A percentile compares a stretch with the other conserved stretches of the same genome.
These are phyloP conservation scores for Cordia subcordata DNA, from an alignment of 257 asterid species.

Conservation along the genomic window DNA sequence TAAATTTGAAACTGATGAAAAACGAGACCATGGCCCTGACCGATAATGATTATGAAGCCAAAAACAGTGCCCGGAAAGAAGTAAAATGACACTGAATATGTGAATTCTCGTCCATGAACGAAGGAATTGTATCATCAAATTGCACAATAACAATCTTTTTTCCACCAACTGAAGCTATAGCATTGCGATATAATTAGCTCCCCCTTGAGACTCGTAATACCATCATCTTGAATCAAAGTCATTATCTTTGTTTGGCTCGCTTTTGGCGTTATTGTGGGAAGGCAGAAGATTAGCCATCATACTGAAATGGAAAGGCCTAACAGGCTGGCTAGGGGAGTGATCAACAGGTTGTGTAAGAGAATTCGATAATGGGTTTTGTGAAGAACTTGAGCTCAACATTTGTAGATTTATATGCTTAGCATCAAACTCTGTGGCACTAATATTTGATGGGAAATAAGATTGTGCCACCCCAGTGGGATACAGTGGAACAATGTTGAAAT, in stretches of 20 bases:
- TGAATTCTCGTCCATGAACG: too few species aligned
- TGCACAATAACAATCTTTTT: too few species aligned
- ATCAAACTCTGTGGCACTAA: conserved; percentile 24
- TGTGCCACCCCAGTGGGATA: conserved; percentile 48
- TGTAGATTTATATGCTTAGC: conserved; percentile 38
- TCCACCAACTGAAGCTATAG: too few species aligned
- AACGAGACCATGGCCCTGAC: too few species aligned
- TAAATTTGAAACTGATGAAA: too few species aligned
- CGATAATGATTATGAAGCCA: too few species aligned
- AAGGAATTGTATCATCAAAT: too few species aligned
- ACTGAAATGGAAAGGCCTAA: conserved; percentile 49
- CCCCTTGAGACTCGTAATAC: neutral
- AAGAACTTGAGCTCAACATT: conserved; percentile 26
- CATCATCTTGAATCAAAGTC: conserved; percentile 22
- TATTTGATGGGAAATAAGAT: conserved; percentile 44
- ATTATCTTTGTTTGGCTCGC: conserved; percentile 18
- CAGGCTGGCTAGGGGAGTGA: conserved; percentile 17
- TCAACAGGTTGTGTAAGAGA: conserved; percentile 18
- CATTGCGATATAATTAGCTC: too few species aligned
- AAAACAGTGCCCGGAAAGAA: too few species aligned
- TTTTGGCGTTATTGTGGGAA: conserved; percentile 30
- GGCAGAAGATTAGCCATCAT: conserved; percentile 51
- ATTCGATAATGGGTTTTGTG: conserved; percentile 25
- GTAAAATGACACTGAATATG: too few species aligned
- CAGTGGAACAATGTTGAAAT: conserved; percentile 34